A percentile compares a stretch with the other conserved stretches of the same genome.
Conservation (phyloP, 345 rosid genomes). For the Gossypium australe region DNA sequence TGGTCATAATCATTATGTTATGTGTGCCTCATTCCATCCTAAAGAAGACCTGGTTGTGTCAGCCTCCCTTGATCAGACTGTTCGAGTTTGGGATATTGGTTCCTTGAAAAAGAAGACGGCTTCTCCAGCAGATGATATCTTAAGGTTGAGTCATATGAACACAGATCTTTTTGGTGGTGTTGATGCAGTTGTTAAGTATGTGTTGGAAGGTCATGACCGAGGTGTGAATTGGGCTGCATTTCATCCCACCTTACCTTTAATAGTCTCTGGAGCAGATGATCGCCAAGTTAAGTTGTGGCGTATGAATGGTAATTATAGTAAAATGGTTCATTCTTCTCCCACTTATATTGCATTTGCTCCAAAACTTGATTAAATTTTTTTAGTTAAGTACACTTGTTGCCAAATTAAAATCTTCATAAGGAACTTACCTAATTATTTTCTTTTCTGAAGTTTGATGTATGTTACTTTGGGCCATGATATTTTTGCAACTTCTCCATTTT, state of each 20-base stretch:
- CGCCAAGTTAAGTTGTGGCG: constrained; percentile 98
- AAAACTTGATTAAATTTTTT: background rate
- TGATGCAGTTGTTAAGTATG: constrained; percentile 93
- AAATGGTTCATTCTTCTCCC: background rate
- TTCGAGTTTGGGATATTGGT: constrained; percentile 97
- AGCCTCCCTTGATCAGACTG: constrained; percentile 94
- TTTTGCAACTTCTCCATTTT: background rate
- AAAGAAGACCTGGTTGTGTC: constrained; percentile 98
- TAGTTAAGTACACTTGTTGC: background rate
- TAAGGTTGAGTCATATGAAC: constrained; percentile 89
- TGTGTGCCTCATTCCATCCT: constrained; percentile 97
- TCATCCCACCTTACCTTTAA: constrained; percentile 89
- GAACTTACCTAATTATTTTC: background rate
- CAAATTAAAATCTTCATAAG: background rate
- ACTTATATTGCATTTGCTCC: background rate
- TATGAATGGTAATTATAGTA: constrained; percentile 61
- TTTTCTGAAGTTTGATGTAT: background rate
- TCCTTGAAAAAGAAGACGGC: constrained; percentile 82
- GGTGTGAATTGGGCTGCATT: constrained; percentile 99
- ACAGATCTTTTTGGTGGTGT: constrained; percentile 90
- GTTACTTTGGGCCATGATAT: background rate
- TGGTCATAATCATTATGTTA: constrained; percentile 96
- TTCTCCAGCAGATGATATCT: constrained; percentile 86
- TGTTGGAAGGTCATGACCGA: constrained; percentile 94
- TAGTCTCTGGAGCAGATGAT: constrained; percentile 98